Percentiles rank a stretch among this genome's conserved stretches.
These are phyloP conservation scores for Beauveria medogensis DNA, from an alignment of 2,329 filamentous ascomycete species.

Conservation along the genomic window DNA sequence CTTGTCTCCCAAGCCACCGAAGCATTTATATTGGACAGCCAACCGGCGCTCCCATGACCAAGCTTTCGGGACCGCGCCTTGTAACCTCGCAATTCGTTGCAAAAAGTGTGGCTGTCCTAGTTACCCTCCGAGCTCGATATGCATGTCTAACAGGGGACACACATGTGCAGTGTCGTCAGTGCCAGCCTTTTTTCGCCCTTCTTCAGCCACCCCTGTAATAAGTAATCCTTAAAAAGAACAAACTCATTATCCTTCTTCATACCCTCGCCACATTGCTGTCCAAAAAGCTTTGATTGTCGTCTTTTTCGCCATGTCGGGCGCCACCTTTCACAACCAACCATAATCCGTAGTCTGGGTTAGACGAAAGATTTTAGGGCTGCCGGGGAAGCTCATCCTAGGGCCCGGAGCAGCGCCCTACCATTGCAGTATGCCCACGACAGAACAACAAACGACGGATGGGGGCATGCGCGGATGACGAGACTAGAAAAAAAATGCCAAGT, in stretches of 20 bases:
- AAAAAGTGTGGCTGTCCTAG: not conserved
- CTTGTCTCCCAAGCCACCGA: not conserved
- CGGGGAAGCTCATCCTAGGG: not conserved
- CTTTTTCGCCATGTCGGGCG: no score
- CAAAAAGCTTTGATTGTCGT: no score
- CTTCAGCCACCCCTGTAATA: not conserved
- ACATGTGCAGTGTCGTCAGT: not conserved
- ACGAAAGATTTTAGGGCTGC: not conserved
- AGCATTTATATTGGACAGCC: not conserved
- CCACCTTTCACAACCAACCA: no score
- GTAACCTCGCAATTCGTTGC: not conserved
- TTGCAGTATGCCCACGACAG: no score
- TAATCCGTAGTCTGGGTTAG: not conserved
- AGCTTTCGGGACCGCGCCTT: conserved; percentile 3
- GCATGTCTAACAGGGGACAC: not conserved
- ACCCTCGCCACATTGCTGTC: no score
- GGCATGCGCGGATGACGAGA: no score
- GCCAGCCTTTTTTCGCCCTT: not conserved
- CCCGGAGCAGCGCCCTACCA: not conserved
- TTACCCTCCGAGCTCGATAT: not conserved
- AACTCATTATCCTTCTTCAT: no score
- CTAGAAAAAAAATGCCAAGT: no score
- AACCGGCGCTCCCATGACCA: not conserved
- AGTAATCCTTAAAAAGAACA: not conserved
- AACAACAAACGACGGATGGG: no score